Evolutionary conservation across 2,329 filamentous ascomycete species (phyloP), one percentile per base, ranked within the genome.

Genomic region (Lachnellula hyalina): DNA sequence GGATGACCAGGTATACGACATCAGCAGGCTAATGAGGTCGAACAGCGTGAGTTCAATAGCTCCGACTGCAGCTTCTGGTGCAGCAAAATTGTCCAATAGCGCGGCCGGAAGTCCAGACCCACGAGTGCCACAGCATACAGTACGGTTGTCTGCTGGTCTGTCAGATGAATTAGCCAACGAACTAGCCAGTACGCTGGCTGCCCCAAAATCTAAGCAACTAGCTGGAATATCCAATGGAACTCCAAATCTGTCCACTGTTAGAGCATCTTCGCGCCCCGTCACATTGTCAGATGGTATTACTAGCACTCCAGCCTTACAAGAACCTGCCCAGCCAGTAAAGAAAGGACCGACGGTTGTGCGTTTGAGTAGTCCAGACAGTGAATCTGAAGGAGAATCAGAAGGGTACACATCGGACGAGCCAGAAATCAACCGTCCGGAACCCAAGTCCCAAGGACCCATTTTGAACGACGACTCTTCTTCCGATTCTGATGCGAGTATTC

Each of bases 311-410:
- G 19, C 47, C 8, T 32, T 34, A 3, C 45, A 34, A 21, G 45
- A 51, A 38, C 17, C 32, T 23, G 35, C 35, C n/a, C 41, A 14
- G 19, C 50, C 40, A 38, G 49, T 35, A 5, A 60, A 58, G 32
- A 63, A 63, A 47, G 59, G 60, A 2, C 64, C 63, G 6, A 67
- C 65, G 2, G 50, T 68, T 41, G 65, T 68, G 15, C 56, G 66
- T 36, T 50, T 67, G n/a, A 41, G 56, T 41, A 63, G 63, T 52
- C 51, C 60, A 23, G 55, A 53, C 9, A 46, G 56, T 5, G 59
- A 59, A 17, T 60, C 52, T 2, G 59, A 63, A 45, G 47, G 54
- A 23, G 51, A 57, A 12, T 51, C 36, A 5, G 8, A 19, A 19
- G 45, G 46, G 11, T 19, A 46, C 14, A 40, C 28, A 11, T 41